These are phyloP conservation scores for Eucalyptus caleyi DNA, from an alignment of 345 rosid species.

Conservation along the genomic window DNA sequence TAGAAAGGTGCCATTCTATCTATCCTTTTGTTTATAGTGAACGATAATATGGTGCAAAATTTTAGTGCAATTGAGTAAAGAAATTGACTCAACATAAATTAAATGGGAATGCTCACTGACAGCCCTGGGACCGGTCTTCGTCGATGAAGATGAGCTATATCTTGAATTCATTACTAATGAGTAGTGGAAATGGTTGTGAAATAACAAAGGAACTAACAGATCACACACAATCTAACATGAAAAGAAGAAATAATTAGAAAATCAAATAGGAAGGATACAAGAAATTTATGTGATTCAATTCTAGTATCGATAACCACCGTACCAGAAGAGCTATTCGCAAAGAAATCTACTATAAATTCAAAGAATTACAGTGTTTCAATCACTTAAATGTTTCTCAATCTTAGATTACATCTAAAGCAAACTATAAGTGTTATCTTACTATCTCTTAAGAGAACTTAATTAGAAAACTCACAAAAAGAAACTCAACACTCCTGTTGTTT, in stretches of 20 bases:
- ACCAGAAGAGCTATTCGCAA: background rate
- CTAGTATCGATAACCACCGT: background rate
- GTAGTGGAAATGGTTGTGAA: background rate
- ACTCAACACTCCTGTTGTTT: background rate
- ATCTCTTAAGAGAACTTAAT: background rate
- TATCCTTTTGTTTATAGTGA: background rate
- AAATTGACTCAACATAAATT: background rate
- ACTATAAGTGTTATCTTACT: background rate
- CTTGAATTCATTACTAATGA: background rate
- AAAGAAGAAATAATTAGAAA: background rate
- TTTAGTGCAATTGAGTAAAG: background rate
- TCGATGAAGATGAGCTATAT: background rate
- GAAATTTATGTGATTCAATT: background rate
- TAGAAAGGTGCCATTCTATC: conserved; percentile 14
- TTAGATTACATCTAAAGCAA: background rate
- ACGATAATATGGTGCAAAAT: background rate
- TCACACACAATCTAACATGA: background rate
- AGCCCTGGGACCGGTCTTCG: background rate
- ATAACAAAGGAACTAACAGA: background rate
- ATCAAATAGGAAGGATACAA: background rate
- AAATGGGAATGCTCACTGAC: background rate
- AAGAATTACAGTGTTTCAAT: background rate
- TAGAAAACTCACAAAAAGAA: background rate
- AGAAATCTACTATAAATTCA: background rate
- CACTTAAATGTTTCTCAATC: background rate